Evolutionary conservation across 371 early-diverging fungal genomes (phyloP).

Genomic region (Lichtheimia ornata): DNA sequence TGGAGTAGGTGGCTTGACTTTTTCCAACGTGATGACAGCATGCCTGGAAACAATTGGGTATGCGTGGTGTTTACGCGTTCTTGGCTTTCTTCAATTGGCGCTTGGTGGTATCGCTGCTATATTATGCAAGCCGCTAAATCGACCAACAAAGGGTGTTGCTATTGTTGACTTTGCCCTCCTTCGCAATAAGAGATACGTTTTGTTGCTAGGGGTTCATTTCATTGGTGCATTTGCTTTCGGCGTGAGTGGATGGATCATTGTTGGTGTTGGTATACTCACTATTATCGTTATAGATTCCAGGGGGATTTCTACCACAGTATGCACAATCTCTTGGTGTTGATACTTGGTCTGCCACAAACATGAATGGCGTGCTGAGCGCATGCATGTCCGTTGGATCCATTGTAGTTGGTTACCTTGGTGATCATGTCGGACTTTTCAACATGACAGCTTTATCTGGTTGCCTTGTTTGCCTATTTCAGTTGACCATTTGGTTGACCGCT

Average conservation of each 20-base stretch:
- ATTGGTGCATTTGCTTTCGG: constrained; percentile 35
- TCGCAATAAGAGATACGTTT: constrained; percentile 24
- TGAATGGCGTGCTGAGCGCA: constrained; percentile 49
- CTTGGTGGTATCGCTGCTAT: constrained; percentile 11
- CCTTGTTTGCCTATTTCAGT: constrained; percentile 40
- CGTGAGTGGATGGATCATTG: constrained; percentile 9
- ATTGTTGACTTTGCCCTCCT: constrained; percentile 31
- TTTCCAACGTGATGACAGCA: constrained; percentile 56
- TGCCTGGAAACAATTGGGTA: constrained; percentile 53
- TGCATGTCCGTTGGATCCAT: constrained; percentile 48
- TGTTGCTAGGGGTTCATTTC: constrained; percentile 28
- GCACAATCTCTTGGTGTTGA: constrained; percentile 32
- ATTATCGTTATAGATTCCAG: constrained; percentile 6
- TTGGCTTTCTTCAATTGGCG: constrained; percentile 49
- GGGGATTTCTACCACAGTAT: constrained; percentile 20
- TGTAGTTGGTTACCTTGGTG: constrained; percentile 48
- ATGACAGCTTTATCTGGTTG: constrained; percentile 45
- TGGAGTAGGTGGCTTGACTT: constrained; percentile 67
- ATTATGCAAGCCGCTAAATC: constrained; percentile 10
- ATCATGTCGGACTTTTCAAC: constrained; percentile 60
- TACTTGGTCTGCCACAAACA: constrained; percentile 32
- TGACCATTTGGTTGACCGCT: constrained; percentile 44
- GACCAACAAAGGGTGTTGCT: constrained; percentile 25
- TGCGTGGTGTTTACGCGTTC: constrained; percentile 60
- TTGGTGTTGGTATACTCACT: neutral